Evolutionary conservation across 2,329 filamentous ascomycete species (phyloP).

Genomic region (Cytospora piceae): DNA sequence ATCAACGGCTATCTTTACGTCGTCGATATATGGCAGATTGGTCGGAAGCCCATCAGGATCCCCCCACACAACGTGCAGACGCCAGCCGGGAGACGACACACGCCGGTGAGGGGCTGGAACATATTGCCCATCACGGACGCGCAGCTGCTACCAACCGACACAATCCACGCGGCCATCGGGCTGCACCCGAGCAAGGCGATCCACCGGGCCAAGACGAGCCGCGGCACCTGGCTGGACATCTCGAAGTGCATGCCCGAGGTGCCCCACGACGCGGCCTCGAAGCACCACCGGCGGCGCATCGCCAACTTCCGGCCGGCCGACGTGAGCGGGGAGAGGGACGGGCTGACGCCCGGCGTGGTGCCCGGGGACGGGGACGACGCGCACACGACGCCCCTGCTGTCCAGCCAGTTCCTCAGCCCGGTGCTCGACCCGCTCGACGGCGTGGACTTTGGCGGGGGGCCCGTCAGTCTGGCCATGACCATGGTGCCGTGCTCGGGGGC

Average conservation of each 20-base stretch:
- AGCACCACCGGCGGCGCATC: conserved; percentile 3
- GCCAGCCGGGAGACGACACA: conserved; percentile 5
- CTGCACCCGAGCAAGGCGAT: conserved; percentile 7
- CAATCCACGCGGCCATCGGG: conserved; percentile 21
- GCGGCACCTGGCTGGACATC: conserved; percentile 25
- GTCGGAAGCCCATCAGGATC: conserved; percentile 36
- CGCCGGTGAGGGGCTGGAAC: conserved; percentile 21
- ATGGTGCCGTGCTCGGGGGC: conserved; percentile 20
- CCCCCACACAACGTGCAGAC: conserved; percentile 28
- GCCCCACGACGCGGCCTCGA: conserved; percentile 21
- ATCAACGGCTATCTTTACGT: conserved; percentile 54
- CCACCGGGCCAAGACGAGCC: conserved; percentile 14
- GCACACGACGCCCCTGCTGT: background rate
- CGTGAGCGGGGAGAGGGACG: conserved; percentile 7
- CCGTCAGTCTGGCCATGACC: conserved; percentile 19
- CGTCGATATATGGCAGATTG: conserved; percentile 55
- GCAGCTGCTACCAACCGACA: conserved; percentile 21
- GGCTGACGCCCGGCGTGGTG: background rate
- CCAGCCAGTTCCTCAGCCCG: conserved; percentile 3
- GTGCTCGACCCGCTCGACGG: conserved; percentile 6
- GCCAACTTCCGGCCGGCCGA: background rate
- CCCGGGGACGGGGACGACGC: background rate
- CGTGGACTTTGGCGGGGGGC: background rate
- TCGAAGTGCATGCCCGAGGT: conserved; percentile 25
- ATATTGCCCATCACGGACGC: conserved; percentile 23